Evolutionary conservation across 2,329 filamentous ascomycete species (phyloP), one percentile per base, ranked within the genome.

Genomic region (Byssoonygena ceratinophila): DNA sequence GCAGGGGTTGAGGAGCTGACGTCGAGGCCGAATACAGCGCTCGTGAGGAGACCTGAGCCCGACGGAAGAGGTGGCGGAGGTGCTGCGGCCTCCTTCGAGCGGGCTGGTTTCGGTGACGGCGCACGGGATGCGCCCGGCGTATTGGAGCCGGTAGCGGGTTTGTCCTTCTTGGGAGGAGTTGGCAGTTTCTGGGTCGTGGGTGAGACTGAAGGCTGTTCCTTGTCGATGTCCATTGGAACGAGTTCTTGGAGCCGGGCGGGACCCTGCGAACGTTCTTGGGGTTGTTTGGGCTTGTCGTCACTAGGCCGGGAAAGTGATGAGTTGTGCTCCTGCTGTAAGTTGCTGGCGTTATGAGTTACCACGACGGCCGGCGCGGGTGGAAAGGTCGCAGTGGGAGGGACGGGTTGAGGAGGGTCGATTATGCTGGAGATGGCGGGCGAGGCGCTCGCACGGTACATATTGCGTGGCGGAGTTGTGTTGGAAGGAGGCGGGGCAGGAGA

Each of bases 381-480:
- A 34, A 62, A 57, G 20, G 55, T 50, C 23, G 61, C 54, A 12
- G 59, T 59, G 67, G 63, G 63, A 60, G 59, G 63, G 60, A 67
- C 63, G 51, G 46, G 60, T 37, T 61, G 67, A 1, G 78, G 78
- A 31, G 84, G 85, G 59, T 95, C 88, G 47, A 96, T 87, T 53
- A 96, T 77, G 68, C 87, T 94, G 4, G 88, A 84, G 59, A 96
- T 95, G 2, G 91, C 91, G 1, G 91, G 90, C 3, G 91, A 96
- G 36, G 85, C 85, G 64, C 86, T 91, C n/a, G 87, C 85, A 51
- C 85, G 81, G 68, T 85, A 71, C 18, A 62, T 60, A 71, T 57
- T 75, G 64, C 68, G 78, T 69, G 65, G 67, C n/a, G 73, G 78
- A 68, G 65, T 67, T 12, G 72, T 70, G 52, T 72, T 69, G n/a